Conservation (phyloP, 352 stramenopile species). For the Thalassiosira ordinaria region DNA sequence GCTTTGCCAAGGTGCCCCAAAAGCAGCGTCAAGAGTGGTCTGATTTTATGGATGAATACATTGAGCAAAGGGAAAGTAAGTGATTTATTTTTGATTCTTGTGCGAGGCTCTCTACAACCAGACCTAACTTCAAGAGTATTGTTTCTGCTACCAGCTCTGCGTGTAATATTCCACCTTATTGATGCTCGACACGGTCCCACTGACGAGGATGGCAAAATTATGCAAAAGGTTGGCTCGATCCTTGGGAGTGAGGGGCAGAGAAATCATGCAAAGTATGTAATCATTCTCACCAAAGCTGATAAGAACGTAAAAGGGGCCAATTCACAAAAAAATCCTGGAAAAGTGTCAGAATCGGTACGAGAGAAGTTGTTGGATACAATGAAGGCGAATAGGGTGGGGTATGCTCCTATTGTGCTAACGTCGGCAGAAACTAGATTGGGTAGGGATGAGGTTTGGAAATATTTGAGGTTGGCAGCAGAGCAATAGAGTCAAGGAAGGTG, state of each 20-base stretch:
- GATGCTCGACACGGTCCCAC: constrained; percentile 87
- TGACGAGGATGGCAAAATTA: constrained; percentile 86
- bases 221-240: constrained; percentile 73
- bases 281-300: constrained; percentile 88
- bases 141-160: constrained; percentile 47
- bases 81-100: too few species aligned
- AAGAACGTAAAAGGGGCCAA: constrained; percentile 92
- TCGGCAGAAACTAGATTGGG: constrained; percentile 81
- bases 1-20: constrained; percentile 86
- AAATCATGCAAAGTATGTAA: constrained; percentile 80
- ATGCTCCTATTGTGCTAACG: constrained; percentile 77
- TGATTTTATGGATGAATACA: constrained; percentile 84
- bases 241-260: constrained; percentile 38
- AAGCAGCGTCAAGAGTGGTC: constrained; percentile 82
- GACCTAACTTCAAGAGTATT: too few species aligned
- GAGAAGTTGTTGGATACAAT: constrained; percentile 74
- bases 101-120: too few species aligned
- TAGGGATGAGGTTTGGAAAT: constrained; percentile 84
- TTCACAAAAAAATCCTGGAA: constrained; percentile 95
- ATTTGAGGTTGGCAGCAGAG: constrained; percentile 75
- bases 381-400: constrained; percentile 69
- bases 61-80: constrained; percentile 68
- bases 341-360: constrained; percentile 69
- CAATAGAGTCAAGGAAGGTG: too few species aligned
- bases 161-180: constrained; percentile 88